Conservation (phyloP, 768 basidiomycete genomes). For the Suillus luteus region DNA sequence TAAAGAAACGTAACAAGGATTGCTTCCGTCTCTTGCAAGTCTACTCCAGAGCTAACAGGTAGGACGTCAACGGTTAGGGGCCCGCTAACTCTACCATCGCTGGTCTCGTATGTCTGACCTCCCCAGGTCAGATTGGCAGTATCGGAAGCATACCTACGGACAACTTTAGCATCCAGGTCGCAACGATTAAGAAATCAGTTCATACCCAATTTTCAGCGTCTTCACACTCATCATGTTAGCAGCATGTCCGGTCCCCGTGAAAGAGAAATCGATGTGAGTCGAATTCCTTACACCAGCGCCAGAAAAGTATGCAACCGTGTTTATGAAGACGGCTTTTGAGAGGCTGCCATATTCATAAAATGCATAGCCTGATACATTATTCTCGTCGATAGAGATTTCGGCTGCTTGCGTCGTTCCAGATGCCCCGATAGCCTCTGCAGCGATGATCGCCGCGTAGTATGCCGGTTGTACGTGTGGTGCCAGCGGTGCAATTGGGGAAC, state of each 20-base stretch:
- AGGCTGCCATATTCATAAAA: not conserved
- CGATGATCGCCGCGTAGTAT: conserved; percentile 66
- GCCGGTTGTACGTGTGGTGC: conserved; percentile 64
- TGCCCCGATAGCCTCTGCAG: conserved; percentile 56
- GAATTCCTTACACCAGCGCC: conserved; percentile 28
- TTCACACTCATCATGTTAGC: conserved; percentile 43
- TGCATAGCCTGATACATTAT: conserved; percentile 47
- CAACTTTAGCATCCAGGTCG: not conserved
- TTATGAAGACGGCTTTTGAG: conserved; percentile 57
- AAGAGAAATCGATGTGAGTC: conserved; percentile 8
- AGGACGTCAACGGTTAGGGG: conserved; percentile 30
- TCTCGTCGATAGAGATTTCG: conserved; percentile 51
- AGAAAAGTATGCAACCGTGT: conserved; percentile 52
- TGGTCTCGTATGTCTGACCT: conserved; percentile 48
- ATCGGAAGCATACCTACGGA: conserved; percentile 49
- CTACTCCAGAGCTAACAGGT: conserved; percentile 40
- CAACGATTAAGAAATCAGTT: not conserved
- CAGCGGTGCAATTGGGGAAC: conserved; percentile 50
- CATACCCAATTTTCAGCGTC: conserved; percentile 48
- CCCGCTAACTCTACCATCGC: conserved; percentile 44
- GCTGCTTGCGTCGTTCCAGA: conserved; percentile 42
- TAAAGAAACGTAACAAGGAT: conserved; percentile 34
- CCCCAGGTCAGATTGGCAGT: conserved; percentile 56
- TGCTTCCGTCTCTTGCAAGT: conserved; percentile 50
- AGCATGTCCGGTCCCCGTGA: not conserved